A percentile compares a stretch with the other conserved stretches of the same genome.
These are phyloP conservation scores for Jaenimonas drosophilae DNA, from an alignment of 208 protist species.

Conservation along the genomic window DNA sequence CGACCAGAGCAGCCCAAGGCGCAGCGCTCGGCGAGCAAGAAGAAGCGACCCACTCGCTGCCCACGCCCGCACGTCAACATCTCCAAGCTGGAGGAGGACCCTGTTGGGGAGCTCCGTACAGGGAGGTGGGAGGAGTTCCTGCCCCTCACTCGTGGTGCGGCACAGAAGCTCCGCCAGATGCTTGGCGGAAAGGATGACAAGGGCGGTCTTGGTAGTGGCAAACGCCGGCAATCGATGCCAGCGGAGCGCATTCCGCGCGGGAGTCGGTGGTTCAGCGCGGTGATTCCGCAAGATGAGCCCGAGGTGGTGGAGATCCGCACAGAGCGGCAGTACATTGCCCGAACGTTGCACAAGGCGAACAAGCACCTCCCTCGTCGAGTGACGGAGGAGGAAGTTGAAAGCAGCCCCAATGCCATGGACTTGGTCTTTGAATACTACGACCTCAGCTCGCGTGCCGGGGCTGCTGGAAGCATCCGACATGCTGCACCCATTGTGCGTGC, in stretches of 20 bases:
- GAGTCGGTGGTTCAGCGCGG: no score
- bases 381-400: constrained; percentile 24
- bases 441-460: constrained; percentile 5
- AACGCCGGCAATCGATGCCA: background rate
- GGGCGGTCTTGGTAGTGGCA: background rate
- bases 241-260: background rate
- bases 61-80: constrained; percentile 12
- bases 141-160: no score
- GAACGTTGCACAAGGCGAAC: background rate
- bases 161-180: no score
- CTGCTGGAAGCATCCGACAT: background rate
- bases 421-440: constrained; percentile 27
- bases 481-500: constrained; percentile 2
- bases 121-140: no score
- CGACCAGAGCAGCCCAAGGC: no score
- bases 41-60: constrained; percentile 1
- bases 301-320: constrained; percentile 11
- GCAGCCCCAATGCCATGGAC: constrained; percentile 15
- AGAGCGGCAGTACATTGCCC: constrained; percentile 12
- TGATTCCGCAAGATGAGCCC: no score
- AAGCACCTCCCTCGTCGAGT: constrained; percentile 7
- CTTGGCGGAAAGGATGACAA: background rate
- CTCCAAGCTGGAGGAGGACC: constrained; percentile 8
- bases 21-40: constrained; percentile 2
- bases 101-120: no score